Evolutionary conservation across 257 asterid species (phyloP).

Genomic region (Fraxinus excelsior): DNA sequence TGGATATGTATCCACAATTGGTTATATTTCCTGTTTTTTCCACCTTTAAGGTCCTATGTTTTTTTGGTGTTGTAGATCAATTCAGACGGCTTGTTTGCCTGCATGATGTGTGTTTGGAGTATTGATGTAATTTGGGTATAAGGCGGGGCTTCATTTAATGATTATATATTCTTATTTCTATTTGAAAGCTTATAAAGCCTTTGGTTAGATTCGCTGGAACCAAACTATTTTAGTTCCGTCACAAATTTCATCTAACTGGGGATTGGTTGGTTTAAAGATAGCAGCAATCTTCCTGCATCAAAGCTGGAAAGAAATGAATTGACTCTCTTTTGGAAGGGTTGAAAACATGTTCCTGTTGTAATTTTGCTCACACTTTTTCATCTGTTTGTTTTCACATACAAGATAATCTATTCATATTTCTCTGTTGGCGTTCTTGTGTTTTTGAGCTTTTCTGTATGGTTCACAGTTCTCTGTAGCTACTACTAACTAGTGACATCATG

Average conservation of each 20-base stretch:
- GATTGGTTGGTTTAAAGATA: not conserved
- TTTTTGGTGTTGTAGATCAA: not conserved
- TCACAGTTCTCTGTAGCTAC: not conserved
- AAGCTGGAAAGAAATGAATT: not conserved
- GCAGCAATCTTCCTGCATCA: not conserved
- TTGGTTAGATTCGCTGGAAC: not conserved
- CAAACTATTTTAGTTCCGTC: not conserved
- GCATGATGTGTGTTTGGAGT: not conserved
- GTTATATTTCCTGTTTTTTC: not conserved
- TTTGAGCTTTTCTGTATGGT: not conserved
- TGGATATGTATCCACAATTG: not conserved
- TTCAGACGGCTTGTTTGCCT: not conserved
- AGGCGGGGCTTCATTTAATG: not conserved
- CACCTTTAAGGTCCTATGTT: not conserved
- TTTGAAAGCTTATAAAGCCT: not conserved
- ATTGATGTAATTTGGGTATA: not conserved
- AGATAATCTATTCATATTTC: not conserved
- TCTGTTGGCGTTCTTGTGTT: not conserved
- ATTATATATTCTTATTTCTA: not conserved
- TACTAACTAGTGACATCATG: not conserved
- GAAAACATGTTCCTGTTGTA: not conserved
- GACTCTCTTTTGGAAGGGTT: not conserved
- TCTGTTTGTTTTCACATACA: not conserved
- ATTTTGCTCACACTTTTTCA: not conserved
- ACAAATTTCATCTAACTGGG: not conserved